Base-by-base conservation (phyloP, 371 early-diverging fungal genomes). In the Coemansia sp. region DNA sequence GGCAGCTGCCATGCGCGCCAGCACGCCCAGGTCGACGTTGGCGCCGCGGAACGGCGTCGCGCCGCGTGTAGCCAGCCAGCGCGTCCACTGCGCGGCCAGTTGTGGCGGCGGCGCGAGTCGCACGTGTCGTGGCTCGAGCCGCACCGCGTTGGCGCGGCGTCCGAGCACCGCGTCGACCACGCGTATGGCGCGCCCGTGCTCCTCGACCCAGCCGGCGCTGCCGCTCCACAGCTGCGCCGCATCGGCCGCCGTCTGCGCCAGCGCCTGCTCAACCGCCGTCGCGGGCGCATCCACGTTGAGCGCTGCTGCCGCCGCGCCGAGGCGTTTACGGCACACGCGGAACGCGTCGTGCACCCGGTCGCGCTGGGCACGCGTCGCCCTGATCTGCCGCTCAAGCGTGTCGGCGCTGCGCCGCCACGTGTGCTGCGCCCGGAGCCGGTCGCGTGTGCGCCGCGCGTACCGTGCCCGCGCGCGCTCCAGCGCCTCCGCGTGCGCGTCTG, bases 131-230 rank as follows among this genome's bases (percentile, higher is more conserved):
- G 56, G 68, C 4, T 77, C 68, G 11, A 76, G 58, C 30, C 59
- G 50, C 34, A 72, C 72, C 11, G 55, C 35, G 33, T 65, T 77
- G n/a, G 72, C 68, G 8, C 68, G 50, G n/a, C 42, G 33, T 16
- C 57, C 69, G 34, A 69, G 30, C n/a, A 76, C 72, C 1, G 53
- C 55, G 4, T 76, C 77, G 5, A 69, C 70, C 16, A 41, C 33
- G 0, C 16, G 62, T 4, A 67, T 34, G 20, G 36, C 31, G 1
- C 4, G 41, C n/a, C 11, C 4, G 47, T 65, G 47, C 14, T n/a
- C 9, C 34, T 77, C 72, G 2, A 77, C 51, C 77, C 77, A 77
- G 34, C 62, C 70, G 7, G 47, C 42, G 14, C 59, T 65, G 35
- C 11, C 57, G 10, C 20, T 48, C 77, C 76, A 76, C 52, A 77